Base-by-base conservation (phyloP, 805 yeast genomes). In the Metschnikowia arizonensis region DNA sequence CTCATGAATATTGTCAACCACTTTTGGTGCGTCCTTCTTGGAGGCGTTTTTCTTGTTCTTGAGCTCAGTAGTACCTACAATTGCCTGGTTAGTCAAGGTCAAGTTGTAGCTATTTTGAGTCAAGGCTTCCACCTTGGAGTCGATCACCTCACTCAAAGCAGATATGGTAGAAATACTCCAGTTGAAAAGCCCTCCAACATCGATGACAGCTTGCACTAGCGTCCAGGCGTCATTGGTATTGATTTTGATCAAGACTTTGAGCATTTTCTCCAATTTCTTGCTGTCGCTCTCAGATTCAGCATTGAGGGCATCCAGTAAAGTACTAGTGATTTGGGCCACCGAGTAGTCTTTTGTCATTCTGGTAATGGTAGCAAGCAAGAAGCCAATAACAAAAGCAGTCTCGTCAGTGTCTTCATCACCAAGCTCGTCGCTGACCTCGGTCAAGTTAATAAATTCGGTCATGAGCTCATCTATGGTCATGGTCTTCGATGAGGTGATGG, bases 401-500 rank as follows among this genome's bases (percentile, higher is more conserved):
- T 50, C 55, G 24, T 44, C 51, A n/a, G 5, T 25, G 10, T 39
- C 34, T 21, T 46, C 51, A 8, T 32, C 33, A 18, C 32, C 38
- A 30, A 50, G 36, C 33, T 52, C 55, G 17, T 52, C 58, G 33
- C 50, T 41, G 26, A 52, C 49, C 38, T 52, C 55, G 10, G 73
- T 68, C 11, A 70, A 43, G 40, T 55, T 64, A 46, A 79, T 69
- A 41, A 89, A 69, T 47, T 85, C 88, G 6, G 64, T 60, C 32
- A 87, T 66, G 21, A 90, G 69, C 48, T 86, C 95, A 4, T 63
- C 62, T 38, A 85, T 72, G 7, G 85, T 74, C 32, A 89, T 65
- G 45, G 82, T 81, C 5, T 86, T 83, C 49, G 93, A 85, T 0
- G 93, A 82, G 11, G 83, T 85, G 40, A 88, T 77, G 1, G 95